A percentile compares a stretch with the other conserved stretches of the same genome.
phyloP scores from a whole-genome alignment of 2,329 filamentous ascomycete species.

The Colletotrichum ledebouriae region DNA sequence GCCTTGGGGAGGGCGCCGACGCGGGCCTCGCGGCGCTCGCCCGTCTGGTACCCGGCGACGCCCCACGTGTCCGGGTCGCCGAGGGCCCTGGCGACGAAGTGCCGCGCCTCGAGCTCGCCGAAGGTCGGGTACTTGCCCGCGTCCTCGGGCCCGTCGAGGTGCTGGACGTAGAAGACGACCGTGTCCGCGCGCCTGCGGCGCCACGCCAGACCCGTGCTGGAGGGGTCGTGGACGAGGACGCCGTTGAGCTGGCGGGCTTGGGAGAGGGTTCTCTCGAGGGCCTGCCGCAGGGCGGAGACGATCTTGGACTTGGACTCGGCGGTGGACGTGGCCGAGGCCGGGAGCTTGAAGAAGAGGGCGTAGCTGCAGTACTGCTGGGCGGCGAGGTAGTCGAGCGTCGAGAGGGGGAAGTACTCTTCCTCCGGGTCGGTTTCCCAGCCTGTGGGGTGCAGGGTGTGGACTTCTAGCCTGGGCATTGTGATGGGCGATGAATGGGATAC shows the following conservation, averaged over 20 bases:
- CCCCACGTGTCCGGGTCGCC: slow-evolving; percentile 53
- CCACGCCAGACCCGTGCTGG: slow-evolving; percentile 53
- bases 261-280: slow-evolving; percentile 53
- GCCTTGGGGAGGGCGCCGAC: slow-evolving; percentile 50
- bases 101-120: slow-evolving; percentile 51
- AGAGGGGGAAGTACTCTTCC: slow-evolving; percentile 54
- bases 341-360: slow-evolving; percentile 55
- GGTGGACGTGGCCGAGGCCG: slow-evolving; percentile 43
- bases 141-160: slow-evolving; percentile 48
- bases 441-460: slow-evolving; percentile 46
- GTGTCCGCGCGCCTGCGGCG: slow-evolving; percentile 51
- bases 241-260: slow-evolving; percentile 55
- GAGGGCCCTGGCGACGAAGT: slow-evolving; percentile 52
- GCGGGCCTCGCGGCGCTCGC: slow-evolving; percentile 55
- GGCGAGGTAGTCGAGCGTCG: slow-evolving; percentile 54
- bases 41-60: slow-evolving; percentile 54
- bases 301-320: slow-evolving; percentile 28
- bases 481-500: no score
- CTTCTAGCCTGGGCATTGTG: background rate
- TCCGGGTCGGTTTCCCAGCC: slow-evolving; percentile 54
- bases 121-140: slow-evolving; percentile 47
- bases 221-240: slow-evolving; percentile 53
- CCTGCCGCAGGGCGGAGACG: slow-evolving; percentile 48
- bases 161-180: slow-evolving; percentile 52
- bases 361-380: slow-evolving; percentile 54